Base-by-base conservation (phyloP, 495 filamentous ascomycete genomes). In the Aspergillus hancockii region DNA sequence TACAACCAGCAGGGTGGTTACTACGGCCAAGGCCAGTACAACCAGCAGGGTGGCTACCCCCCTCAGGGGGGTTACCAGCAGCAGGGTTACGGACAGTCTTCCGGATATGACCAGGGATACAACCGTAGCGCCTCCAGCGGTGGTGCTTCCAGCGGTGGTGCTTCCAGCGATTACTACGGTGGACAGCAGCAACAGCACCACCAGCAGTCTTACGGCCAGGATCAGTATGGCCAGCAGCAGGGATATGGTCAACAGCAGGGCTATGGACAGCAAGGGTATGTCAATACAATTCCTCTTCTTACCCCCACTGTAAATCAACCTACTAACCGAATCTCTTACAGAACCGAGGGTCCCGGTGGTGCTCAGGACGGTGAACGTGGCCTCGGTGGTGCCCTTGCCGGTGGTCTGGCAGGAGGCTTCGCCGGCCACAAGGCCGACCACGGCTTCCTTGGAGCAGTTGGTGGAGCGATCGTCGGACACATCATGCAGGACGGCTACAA, bases 391-490 rank as follows among this genome's bases (percentile, higher is more conserved):
- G 76, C 78, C 22, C 67, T 79, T 52, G 75, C 74, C 45, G 78
- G 78, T 58, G 78, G 75, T 66, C 68, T 73, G 18, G 78, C 75
- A 40, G 78, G 76, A 60, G 75, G 71, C 46, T 78, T 75, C 55
- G 71, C 67, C 23, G 78, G 77, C 61, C 78, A 81, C 76, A 79
- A 81, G 71, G 77, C 72, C 59, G 71, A 77, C 66, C 77, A 80
- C 73, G 77, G 78, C 41, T 63, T 79, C 62, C 76, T 81, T 56
- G 77, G 78, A 60, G 72, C 77, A n/a, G 75, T 81, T 31, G 78
- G 78, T 62, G 78, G 78, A 45, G 78, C 78, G 38, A 76, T 81
- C 63, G 70, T 79, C 6, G 78, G 78, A 18, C 76, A 73, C 63
- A 71, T 81, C 25, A 73, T 75, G 18, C 71, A 80, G 58, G 76